Conservation (phyloP, 257 asterid genomes). For the Plantago major region DNA sequence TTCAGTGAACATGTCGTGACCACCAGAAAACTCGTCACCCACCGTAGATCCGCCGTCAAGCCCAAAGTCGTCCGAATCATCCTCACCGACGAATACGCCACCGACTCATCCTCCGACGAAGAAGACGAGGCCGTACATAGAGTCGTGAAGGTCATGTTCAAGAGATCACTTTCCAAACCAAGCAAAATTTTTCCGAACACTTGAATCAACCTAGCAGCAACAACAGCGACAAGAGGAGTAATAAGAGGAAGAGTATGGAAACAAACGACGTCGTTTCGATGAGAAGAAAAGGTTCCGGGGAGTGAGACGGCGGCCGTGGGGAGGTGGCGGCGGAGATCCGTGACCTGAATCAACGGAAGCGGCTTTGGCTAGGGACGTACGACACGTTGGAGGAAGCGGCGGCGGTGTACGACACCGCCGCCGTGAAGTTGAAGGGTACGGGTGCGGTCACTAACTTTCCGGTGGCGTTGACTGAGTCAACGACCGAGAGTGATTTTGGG, state of each 20-base stretch:
- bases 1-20: constrained; percentile 46
- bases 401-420: constrained; percentile 65
- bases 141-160: constrained; percentile 39
- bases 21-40: constrained; percentile 31
- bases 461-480: constrained; percentile 11
- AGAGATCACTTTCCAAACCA: constrained; percentile 40
- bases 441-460: constrained; percentile 69
- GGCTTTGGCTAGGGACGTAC: constrained; percentile 85
- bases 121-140: constrained; percentile 10
- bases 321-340: constrained; percentile 90
- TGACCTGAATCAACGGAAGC: constrained; percentile 58
- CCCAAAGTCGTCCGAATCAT: constrained; percentile 39
- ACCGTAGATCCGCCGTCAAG: constrained; percentile 7
- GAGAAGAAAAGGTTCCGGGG: constrained; percentile 54
- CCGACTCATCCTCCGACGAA: constrained; percentile 49
- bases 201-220: too few species aligned
- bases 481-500: constrained; percentile 24
- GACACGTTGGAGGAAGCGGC: constrained; percentile 91
- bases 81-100: constrained; percentile 65
- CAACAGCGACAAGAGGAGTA: constrained; percentile 21
- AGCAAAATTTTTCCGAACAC: not conserved
- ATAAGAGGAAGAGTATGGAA: constrained; percentile 20
- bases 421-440: constrained; percentile 57
- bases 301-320: constrained; percentile 88
- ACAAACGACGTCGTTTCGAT: too few species aligned